Base-by-base conservation (phyloP, 2,329 filamentous ascomycete genomes). In the Neonectria magnoliae region DNA sequence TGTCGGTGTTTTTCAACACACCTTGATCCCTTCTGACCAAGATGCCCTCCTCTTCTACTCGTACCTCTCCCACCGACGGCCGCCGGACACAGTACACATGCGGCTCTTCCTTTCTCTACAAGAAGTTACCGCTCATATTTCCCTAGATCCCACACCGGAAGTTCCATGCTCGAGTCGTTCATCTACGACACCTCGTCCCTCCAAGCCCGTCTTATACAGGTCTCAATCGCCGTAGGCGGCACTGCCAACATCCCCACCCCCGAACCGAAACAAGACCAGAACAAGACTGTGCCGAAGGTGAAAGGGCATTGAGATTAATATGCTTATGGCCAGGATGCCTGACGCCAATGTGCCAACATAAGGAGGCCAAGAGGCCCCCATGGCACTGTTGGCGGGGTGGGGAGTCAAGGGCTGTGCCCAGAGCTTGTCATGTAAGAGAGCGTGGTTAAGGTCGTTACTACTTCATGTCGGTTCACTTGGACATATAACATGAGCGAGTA, bases 171-270 rank as follows among this genome's bases (percentile, higher is more conserved):
- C n/a, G 16, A 10, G 22, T 16, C 25, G 14, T 63, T 45, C 60
- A 56, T 63, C 18, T 63, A 66, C 29, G 60, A 57, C 51, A 60
- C 54, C 14, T 57, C 55, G 4, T 62, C 63, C 13, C 38, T 63
- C 20, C 45, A 52, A 31, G 60, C 60, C 18, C 60, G 60, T 14
- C 20, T 61, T 9, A 31, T 62, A 14, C 57, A 59, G 52, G 44
- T n/a, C 14, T 56, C 51, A 5, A 16, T 53, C 7, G 20, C n/a
- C 16, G n/a, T 14, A 16, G n/a, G 13, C 5, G 25, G 48, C 1
- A 27, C 10, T 20, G 5, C 8, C 16, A 18, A 47, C 20, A 13
- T 25, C 25, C 4, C 9, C 25, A 11, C 29, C 13, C 2, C 10
- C 18, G n/a, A 25, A 5, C 20, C 20, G 8, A 38, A 20, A 27